phyloP scores from a whole-genome alignment of 306 rosid species.

The Morella rubra region DNA sequence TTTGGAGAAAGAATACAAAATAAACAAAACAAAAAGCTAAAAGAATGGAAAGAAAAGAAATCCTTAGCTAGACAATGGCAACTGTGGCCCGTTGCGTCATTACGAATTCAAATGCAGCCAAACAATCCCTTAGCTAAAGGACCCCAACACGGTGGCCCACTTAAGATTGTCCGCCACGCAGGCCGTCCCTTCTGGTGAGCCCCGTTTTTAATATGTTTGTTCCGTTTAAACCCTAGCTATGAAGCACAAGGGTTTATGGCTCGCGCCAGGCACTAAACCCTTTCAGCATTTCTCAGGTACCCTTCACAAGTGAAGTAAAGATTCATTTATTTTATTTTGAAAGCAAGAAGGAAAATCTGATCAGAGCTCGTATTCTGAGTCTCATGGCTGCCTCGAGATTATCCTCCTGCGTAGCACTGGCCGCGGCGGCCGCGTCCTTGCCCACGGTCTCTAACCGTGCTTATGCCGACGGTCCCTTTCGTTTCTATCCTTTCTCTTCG shows the following conservation, averaged over 20 bases:
- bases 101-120: background rate
- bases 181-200: background rate
- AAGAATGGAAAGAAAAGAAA: no score
- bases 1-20: no score
- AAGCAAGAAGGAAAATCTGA: background rate
- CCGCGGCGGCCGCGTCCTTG: constrained; percentile 62
- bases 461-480: constrained; percentile 62
- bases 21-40: no score
- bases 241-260: constrained; percentile 31
- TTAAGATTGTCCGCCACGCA: constrained; percentile 32
- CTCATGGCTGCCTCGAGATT: constrained; percentile 66
- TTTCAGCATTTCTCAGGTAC: background rate
- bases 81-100: no score
- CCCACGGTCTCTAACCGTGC: constrained; percentile 53
- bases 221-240: constrained; percentile 54
- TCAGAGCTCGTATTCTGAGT: constrained; percentile 25
- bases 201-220: background rate
- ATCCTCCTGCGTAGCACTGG: constrained; percentile 62
- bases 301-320: background rate
- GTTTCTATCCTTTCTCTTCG: constrained; percentile 54
- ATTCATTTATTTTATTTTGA: background rate
- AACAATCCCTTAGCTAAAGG: background rate
- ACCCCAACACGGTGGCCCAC: background rate
- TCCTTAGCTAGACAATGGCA: no score
- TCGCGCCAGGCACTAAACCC: constrained; percentile 19